A percentile compares a stretch with the other conserved stretches of the same genome.
phyloP scores from a whole-genome alignment of 495 filamentous ascomycete genomes.

The Aspergillus homomorphus region DNA sequence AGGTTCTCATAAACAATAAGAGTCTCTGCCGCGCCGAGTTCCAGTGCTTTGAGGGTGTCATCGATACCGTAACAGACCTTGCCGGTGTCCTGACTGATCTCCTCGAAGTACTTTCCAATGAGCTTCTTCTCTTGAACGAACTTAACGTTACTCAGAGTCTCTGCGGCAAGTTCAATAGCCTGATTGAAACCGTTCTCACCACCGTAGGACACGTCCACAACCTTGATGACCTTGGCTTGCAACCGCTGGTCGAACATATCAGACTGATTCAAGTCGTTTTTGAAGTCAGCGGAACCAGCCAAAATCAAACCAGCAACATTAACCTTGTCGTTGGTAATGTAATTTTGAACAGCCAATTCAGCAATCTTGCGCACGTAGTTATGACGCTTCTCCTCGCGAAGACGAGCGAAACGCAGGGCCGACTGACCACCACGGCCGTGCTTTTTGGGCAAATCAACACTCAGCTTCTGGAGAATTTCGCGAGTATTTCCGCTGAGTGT shows the following conservation, averaged over 20 bases:
- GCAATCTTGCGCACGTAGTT: constrained; percentile 99
- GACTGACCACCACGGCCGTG: constrained; percentile 99
- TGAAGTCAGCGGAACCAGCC: constrained; percentile 97
- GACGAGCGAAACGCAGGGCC: constrained; percentile 96
- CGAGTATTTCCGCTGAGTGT: constrained; percentile 95
- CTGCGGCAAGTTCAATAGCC: constrained; percentile 89
- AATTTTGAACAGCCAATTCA: constrained; percentile 96
- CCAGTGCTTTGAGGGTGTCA: constrained; percentile 95
- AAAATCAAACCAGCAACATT: constrained; percentile 94
- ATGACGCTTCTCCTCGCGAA: constrained; percentile 99
- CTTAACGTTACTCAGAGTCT: constrained; percentile 98
- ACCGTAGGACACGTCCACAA: constrained; percentile 97
- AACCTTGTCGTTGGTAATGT: constrained; percentile 95
- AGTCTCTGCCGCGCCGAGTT: constrained; percentile 89
- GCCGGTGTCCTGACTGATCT: constrained; percentile 95
- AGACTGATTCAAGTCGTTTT: constrained; percentile 96
- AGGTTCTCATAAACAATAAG: constrained; percentile 98
- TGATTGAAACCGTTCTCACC: constrained; percentile 99
- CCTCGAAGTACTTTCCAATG: constrained; percentile 96
- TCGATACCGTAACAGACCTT: constrained; percentile 97
- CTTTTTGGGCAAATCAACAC: constrained; percentile 97
- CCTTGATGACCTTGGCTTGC: constrained; percentile 93
- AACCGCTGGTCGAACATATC: constrained; percentile 94
- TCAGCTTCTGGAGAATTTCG: constrained; percentile 96
- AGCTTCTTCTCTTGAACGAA: constrained; percentile 99